These are phyloP conservation scores for Quercus aquifolioides DNA, from an alignment of 306 rosid genomes.

Conservation along the genomic window DNA sequence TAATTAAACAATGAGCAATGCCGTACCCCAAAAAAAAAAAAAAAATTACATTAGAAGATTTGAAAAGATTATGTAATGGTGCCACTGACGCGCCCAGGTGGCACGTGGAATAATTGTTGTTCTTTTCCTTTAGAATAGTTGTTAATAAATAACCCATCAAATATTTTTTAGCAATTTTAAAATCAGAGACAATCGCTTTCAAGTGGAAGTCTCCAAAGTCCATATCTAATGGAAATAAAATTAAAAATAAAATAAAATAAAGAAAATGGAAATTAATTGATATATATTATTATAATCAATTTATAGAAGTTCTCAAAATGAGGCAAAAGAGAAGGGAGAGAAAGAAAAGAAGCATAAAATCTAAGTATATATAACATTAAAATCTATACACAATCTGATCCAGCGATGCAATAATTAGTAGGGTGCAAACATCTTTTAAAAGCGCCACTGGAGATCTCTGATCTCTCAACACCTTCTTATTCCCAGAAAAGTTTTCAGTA, in stretches of 20 bases:
- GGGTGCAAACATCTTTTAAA: conserved; percentile 50
- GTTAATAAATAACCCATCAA: conserved; percentile 8
- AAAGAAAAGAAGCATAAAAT: conserved; percentile 58
- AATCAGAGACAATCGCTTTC: conserved; percentile 78
- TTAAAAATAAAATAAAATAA: not conserved
- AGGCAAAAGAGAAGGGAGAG: conserved; percentile 30
- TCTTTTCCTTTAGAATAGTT: not conserved
- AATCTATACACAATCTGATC: conserved; percentile 92
- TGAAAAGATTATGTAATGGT: not conserved
- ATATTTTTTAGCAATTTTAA: conserved; percentile 34
- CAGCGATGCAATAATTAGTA: conserved; percentile 95
- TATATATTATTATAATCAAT: conserved; percentile 21
- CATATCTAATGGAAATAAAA: conserved; percentile 24
- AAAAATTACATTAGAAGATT: not conserved
- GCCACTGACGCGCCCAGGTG: not conserved
- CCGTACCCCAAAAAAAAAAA: not conserved
- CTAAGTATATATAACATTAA: conserved; percentile 67
- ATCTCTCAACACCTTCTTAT: conserved; percentile 33
- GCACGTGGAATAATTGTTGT: not conserved
- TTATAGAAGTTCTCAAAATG: conserved; percentile 33
- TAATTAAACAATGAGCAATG: not conserved
- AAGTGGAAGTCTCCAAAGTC: conserved; percentile 53
- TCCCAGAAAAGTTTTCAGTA: conserved; percentile 18
- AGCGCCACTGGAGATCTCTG: conserved; percentile 57
- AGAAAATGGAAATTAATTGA: conserved; percentile 18